Evolutionary conservation across 2,329 filamentous ascomycete species (phyloP).

Genomic region (Botrytis squamosa): DNA sequence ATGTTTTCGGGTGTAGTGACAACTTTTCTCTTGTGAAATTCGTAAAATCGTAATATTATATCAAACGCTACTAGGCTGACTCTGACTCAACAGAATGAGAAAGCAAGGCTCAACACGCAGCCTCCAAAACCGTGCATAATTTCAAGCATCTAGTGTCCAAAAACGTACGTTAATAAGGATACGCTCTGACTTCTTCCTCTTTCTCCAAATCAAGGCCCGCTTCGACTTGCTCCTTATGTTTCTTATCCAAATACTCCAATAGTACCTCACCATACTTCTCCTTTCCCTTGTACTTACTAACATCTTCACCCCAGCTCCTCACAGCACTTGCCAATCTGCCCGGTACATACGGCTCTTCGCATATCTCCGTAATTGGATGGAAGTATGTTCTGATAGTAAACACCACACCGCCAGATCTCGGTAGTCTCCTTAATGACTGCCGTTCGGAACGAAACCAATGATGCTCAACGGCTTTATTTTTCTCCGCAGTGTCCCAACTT

Average conservation of each 20-base stretch:
- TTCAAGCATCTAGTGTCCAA: not conserved
- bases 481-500: slow-evolving; percentile 75
- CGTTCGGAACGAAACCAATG: slow-evolving; percentile 73
- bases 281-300: slow-evolving; percentile 73
- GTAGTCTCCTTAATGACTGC: slow-evolving; percentile 61
- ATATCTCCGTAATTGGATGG: slow-evolving; percentile 55
- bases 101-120: not conserved
- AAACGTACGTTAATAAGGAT: slow-evolving; percentile 51
- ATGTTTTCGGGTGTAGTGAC: not conserved
- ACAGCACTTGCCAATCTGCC: slow-evolving; percentile 75
- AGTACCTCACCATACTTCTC: slow-evolving; percentile 72
- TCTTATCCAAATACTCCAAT: slow-evolving; percentile 71
- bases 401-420: slow-evolving; percentile 53
- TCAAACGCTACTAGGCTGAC: not conserved
- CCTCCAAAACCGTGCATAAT: not conserved
- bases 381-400: slow-evolving; percentile 65
- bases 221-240: slow-evolving; percentile 72
- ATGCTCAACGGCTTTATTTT: slow-evolving; percentile 68
- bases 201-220: slow-evolving; percentile 60
- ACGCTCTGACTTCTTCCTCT: slow-evolving; percentile 59
- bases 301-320: slow-evolving; percentile 78
- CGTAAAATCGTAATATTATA: not conserved
- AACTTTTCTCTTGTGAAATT: not conserved
- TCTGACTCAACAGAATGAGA: not conserved
- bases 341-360: slow-evolving; percentile 69